Evolutionary conservation across 1,284 basidiomycete genomes (phyloP).

Genomic region (Dichomitus squalens): DNA sequence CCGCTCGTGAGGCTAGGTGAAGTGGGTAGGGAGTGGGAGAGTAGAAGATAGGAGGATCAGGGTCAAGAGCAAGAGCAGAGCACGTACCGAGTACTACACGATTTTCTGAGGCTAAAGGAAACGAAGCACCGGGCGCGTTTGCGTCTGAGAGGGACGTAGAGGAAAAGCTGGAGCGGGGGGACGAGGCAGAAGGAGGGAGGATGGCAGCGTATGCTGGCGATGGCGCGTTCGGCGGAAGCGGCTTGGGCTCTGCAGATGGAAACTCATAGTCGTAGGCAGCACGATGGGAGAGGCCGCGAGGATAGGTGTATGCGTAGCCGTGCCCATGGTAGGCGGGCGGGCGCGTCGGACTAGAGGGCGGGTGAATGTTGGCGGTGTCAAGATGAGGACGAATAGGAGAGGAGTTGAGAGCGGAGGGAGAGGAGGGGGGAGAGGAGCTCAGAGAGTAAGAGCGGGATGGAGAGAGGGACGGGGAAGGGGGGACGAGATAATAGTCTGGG

Average conservation of each 20-base stretch:
- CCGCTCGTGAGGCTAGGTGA: not conserved
- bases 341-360: constrained; percentile 16
- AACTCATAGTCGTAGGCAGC: constrained; percentile 6
- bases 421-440: constrained; percentile 22
- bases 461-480: constrained; percentile 19
- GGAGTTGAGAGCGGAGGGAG: constrained; percentile 14
- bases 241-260: not conserved
- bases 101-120: constrained; percentile 2
- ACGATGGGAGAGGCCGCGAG: constrained; percentile 7
- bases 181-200: too few relatives aligned
- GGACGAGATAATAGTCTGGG: constrained; percentile 11
- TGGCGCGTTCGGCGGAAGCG: not conserved
- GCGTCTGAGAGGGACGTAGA: not conserved
- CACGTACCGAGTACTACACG: constrained; percentile 6
- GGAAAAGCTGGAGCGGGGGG: constrained; percentile 4
- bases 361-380: constrained; percentile 8
- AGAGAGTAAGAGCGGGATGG: constrained; percentile 20
- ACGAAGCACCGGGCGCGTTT: constrained; percentile 1
- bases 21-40: not conserved
- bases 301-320: constrained; percentile 18
- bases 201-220: constrained; percentile 16
- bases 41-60: not conserved
- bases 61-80: not conserved
- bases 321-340: constrained; percentile 9
- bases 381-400: constrained; percentile 13